phyloP scores from a whole-genome alignment of 2,329 filamentous ascomycete genomes.

The Pseudocercospora ulei region DNA sequence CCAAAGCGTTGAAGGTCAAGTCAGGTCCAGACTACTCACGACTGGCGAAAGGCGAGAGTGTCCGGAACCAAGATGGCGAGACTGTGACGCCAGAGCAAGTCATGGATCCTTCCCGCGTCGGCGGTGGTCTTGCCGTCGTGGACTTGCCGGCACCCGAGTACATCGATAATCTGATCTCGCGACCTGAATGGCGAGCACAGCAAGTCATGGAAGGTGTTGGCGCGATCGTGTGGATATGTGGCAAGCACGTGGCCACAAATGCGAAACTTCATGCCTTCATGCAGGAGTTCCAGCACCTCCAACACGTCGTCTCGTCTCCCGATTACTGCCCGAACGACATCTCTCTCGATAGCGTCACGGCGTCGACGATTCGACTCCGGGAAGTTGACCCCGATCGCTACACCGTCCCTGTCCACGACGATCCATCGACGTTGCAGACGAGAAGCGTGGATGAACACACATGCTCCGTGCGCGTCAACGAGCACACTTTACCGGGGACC shows the following conservation, averaged over 20 bases:
- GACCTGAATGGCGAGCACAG: conserved; percentile 60
- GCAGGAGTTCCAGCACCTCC: conserved; percentile 47
- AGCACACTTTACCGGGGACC: conserved; percentile 22
- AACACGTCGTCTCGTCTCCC: conserved; percentile 67
- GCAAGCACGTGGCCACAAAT: conserved; percentile 55
- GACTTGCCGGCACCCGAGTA: conserved; percentile 66
- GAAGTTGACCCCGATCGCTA: conserved; percentile 67
- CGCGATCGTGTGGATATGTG: conserved; percentile 72
- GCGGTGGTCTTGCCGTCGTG: conserved; percentile 66
- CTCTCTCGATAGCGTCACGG: conserved; percentile 56
- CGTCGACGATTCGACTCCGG: conserved; percentile 58
- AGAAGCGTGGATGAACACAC: not conserved
- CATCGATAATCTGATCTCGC: conserved; percentile 56
- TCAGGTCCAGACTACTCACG: conserved; percentile 50
- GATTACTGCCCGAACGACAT: conserved; percentile 70
- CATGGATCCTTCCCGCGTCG: conserved; percentile 55
- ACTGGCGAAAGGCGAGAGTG: conserved; percentile 55
- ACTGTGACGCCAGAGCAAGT: conserved; percentile 81
- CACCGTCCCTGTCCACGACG: conserved; percentile 57
- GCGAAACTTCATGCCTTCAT: conserved; percentile 60
- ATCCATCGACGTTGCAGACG: not conserved
- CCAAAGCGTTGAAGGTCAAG: conserved; percentile 54
- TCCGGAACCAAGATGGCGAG: conserved; percentile 55
- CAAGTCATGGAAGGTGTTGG: conserved; percentile 58
- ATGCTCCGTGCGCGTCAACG: not conserved